Base-by-base conservation (phyloP, 1,284 basidiomycete genomes). In the Ceratobasidium sp. region DNA sequence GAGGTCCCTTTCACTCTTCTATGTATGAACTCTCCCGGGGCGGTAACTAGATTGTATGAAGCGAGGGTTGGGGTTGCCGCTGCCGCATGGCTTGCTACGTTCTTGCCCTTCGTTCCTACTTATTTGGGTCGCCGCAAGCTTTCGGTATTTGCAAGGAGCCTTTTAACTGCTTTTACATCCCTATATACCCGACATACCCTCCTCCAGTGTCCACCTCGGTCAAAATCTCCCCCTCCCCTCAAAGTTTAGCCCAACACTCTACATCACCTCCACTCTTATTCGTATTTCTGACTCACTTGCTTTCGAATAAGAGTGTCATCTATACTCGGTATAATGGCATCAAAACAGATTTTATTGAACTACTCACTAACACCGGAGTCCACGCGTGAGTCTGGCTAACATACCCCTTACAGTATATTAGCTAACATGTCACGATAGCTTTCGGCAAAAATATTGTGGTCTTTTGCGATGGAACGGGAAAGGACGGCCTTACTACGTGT, bases 401-500 rank as follows among this genome's bases (percentile, higher is more conserved):
- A 23, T 40, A 9, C 23, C 51, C 20, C 18, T 26, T 53, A 26
- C 23, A n/a, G 18, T n/a, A 53, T 20, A 53, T 6, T 12, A 26
- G 13, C 28, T 26, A 26, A 58, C 28, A 28, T 58, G 28, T 12
- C 10, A 64, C 26, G 23, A 15, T 46, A 76, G 73, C 63, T 15
- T 13, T 44, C 18, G 63, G 73, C 3, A 76, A 76, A 40, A 64
- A 53, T 67, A 76, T 76, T n/a, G 51, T 76, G 18, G 73, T 76
- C 10, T 76, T 76, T 26, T 76, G 73, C 51, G 73, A 76, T 20
- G 73, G 73, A 13, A 76, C 73, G 3, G 73, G 73, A 13, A 61
- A 76, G 33, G 73, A 76, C 42, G 73, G 73, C 2, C 63, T 76
- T 18, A 76, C 63, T 20, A 46, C 73, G 26, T 76, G 73, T 76